Evolutionary conservation across 108 stramenopile genomes (phyloP).

Genomic region (Asterionellopsis glacialis): DNA sequence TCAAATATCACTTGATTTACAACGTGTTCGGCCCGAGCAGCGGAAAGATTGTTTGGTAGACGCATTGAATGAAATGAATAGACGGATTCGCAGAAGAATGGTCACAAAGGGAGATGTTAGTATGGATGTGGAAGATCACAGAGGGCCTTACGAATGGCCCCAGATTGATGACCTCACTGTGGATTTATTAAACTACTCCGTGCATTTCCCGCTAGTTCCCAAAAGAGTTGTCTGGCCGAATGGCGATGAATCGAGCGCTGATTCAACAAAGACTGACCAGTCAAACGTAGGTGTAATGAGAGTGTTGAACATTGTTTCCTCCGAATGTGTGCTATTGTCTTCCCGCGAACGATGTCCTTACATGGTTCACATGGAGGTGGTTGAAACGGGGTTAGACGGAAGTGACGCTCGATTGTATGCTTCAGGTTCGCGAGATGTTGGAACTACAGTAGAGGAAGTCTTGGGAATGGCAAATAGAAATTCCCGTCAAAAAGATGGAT

Average conservation of each 20-base stretch:
- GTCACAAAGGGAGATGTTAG: conserved; percentile 69
- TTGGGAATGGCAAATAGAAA: conserved; percentile 25
- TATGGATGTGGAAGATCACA: conserved; percentile 75
- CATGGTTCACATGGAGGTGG: conserved; percentile 76
- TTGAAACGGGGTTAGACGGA: conserved; percentile 73
- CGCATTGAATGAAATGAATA: conserved; percentile 62
- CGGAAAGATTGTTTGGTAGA: conserved; percentile 18
- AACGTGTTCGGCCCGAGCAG: conserved; percentile 44
- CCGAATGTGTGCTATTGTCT: conserved; percentile 53
- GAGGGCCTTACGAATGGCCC: conserved; percentile 50
- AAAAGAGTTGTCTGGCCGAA: conserved; percentile 12
- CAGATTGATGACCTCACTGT: conserved; percentile 34
- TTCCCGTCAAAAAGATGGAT: too few species aligned
- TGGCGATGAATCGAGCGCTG: conserved; percentile 8
- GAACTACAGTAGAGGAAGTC: conserved; percentile 73
- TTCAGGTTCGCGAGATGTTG: conserved; percentile 38
- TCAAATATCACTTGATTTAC: conserved; percentile 72
- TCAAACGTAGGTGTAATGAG: conserved; percentile 53
- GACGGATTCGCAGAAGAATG: conserved; percentile 74
- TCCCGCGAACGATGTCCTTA: conserved; percentile 83
- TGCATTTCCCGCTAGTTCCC: conserved; percentile 78
- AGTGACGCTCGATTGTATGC: conserved; percentile 81
- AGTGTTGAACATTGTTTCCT: conserved; percentile 67
- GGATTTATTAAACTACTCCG: conserved; percentile 73
- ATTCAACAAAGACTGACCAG: background rate